phyloP scores from a whole-genome alignment of 1,284 basidiomycete species.

The Lentinula novae-zelandiae region DNA sequence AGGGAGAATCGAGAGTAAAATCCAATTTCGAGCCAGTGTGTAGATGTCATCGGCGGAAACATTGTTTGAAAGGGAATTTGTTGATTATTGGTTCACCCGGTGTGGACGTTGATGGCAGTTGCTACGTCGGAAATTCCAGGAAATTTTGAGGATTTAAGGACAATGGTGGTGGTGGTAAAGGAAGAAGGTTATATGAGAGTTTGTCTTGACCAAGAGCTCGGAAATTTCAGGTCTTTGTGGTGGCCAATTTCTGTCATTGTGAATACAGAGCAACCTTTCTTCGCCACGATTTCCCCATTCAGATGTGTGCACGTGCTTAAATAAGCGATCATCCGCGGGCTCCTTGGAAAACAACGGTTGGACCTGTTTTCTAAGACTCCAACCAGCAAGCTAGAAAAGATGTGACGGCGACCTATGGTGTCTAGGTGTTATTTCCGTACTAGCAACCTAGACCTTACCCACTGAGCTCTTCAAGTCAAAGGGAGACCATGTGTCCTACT shows the following conservation, averaged over 20 bases:
- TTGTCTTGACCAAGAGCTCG: not conserved
- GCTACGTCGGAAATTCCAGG: not conserved
- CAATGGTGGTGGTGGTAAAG: constrained; percentile 1
- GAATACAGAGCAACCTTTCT: not conserved
- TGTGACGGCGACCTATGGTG: too few species aligned
- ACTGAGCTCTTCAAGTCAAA: too few species aligned
- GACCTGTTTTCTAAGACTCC: too few species aligned
- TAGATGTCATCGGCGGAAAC: not conserved
- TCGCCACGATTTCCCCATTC: not conserved
- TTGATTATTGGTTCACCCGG: not conserved
- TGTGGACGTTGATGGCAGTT: not conserved
- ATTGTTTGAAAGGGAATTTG: not conserved
- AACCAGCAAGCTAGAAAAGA: too few species aligned
- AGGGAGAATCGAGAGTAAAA: not conserved
- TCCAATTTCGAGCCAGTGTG: constrained; percentile 1
- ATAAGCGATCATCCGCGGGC: not conserved
- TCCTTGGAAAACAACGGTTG: too few species aligned
- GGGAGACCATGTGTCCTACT: too few species aligned
- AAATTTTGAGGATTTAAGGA: not conserved
- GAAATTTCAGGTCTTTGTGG: not conserved
- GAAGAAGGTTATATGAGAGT: constrained; percentile 2
- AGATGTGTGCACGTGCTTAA: not conserved
- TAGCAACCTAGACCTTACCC: too few species aligned
- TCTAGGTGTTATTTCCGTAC: too few species aligned
- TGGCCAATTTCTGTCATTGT: not conserved